Conservation (phyloP, 176 grass and related monocot genomes). For the Bromus sterilis region DNA sequence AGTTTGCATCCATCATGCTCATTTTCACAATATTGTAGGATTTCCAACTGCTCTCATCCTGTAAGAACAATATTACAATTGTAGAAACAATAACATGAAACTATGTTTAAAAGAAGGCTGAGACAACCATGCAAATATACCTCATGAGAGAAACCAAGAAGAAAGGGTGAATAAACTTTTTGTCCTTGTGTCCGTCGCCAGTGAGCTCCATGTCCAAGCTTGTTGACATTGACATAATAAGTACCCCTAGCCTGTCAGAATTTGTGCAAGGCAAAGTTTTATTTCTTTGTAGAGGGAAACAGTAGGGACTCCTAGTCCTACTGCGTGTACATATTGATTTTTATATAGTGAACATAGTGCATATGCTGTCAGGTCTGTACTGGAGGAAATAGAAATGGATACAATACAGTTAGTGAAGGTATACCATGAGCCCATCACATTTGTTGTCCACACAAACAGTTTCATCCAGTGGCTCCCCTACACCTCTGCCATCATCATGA, state of each 20-base stretch:
- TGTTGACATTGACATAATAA: conserved; percentile 66
- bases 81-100: neutral
- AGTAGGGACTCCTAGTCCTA: neutral
- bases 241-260: conserved; percentile 55
- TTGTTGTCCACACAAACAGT: conserved; percentile 47
- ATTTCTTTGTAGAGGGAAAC: neutral
- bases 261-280: neutral
- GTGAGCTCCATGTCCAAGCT: conserved; percentile 62
- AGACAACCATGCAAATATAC: conserved; percentile 30
- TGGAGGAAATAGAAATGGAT: neutral
- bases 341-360: neutral
- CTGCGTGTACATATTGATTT: neutral
- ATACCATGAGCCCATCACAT: conserved; percentile 72
- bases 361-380: neutral
- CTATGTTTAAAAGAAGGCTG: neutral
- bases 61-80: conserved; percentile 10
- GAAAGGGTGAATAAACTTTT: conserved; percentile 83
- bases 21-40: conserved; percentile 38
- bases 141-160: conserved; percentile 79
- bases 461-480: conserved; percentile 67
- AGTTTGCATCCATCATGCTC: conserved; percentile 53
- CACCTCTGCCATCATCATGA: conserved; percentile 55
- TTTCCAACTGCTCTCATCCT: conserved; percentile 67
- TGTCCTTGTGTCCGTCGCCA: conserved; percentile 76
- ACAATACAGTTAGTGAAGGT: neutral